Base-by-base conservation (phyloP, 495 filamentous ascomycete genomes). In the Hamigera avellanea region DNA sequence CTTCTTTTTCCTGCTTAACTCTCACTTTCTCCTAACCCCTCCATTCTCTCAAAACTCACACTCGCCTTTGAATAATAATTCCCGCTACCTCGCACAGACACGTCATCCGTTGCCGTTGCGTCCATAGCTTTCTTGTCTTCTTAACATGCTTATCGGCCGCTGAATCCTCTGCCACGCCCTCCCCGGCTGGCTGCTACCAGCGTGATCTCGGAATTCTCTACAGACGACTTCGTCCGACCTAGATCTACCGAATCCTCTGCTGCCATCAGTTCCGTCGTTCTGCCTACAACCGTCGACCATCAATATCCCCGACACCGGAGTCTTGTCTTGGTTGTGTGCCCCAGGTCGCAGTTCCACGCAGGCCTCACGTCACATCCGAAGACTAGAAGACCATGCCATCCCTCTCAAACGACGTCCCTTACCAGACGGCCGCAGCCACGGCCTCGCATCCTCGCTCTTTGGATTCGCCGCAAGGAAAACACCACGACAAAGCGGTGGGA, bases 401-500 rank as follows among this genome's bases (percentile, higher is more conserved):
- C 17, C 58, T 67, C 37, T 51, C 61, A 26, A 59, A 50, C 43
- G 62, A 69, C 37, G 42, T 45, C 41, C 43, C 53, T 23, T 62
- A 59, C 29, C 58, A 51, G 26, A 49, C 53, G 16, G 43, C 53
- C 25, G 55, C 54, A 12, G 43, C 53, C 19, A 56, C 59, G 14
- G 46, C 58, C 32, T 54, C 61, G 16, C 54, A 62, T 19, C 52
- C 52, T 39, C 61, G 49, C 34, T 53, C 60, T 15, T 59, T 65
- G 25, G 65, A 66, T 28, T 52, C 57, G 33, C 37, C 56, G 13
- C 54, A 53, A 16, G 58, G 54, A n/a, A 66, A 66, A 52, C 52
- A 58, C 14, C 51, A 61, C 43, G 65, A 69, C n/a, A 69, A 69
- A 40, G 44, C 44, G 37, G 62, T 69, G 28, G 59, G 63, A 31